Percentiles rank a stretch among this genome's conserved stretches.
Conservation (phyloP, 2,329 filamentous ascomycete genomes). For the Anthostomella pinea region DNA sequence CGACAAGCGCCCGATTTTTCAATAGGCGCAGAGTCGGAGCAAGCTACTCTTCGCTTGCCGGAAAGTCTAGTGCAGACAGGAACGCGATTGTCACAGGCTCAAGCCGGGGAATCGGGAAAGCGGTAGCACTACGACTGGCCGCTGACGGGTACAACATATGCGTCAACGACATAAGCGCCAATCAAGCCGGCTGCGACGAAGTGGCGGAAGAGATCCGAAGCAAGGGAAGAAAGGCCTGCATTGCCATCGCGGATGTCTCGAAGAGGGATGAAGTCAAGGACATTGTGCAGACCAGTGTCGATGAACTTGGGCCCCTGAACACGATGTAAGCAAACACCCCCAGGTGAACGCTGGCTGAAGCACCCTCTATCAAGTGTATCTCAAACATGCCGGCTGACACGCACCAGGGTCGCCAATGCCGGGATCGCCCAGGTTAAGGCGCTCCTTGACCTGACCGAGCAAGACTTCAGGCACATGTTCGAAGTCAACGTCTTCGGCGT, state of each 20-base stretch:
- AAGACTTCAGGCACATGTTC: constrained; percentile 59
- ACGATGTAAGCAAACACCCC: constrained; percentile 30
- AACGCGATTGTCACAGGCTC: constrained; percentile 31
- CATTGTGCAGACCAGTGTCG: constrained; percentile 50
- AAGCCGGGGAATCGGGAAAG: constrained; percentile 49
- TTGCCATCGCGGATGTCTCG: constrained; percentile 60
- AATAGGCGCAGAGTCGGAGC: constrained; percentile 1
- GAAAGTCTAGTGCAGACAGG: constrained; percentile 12
- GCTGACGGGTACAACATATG: constrained; percentile 64
- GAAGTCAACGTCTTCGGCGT: constrained; percentile 64
- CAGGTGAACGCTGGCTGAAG: constrained; percentile 1
- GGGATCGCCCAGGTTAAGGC: constrained; percentile 58
- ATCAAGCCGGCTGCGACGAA: constrained; percentile 50
- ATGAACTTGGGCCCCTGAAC: constrained; percentile 48
- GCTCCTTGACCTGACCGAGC: constrained; percentile 53
- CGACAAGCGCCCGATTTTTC: too few species aligned
- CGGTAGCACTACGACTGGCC: constrained; percentile 62
- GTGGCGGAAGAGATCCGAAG: constrained; percentile 50
- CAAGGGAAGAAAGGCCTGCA: constrained; percentile 51
- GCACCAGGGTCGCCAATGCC: constrained; percentile 58
- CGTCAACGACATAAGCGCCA: constrained; percentile 59
- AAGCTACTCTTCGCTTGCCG: constrained; percentile 19
- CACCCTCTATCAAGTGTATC: constrained; percentile 12
- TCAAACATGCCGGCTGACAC: background rate
- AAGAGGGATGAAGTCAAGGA: constrained; percentile 47